These are phyloP conservation scores for Pythium biforme DNA, from an alignment of 352 stramenopile genomes.

Conservation along the genomic window DNA sequence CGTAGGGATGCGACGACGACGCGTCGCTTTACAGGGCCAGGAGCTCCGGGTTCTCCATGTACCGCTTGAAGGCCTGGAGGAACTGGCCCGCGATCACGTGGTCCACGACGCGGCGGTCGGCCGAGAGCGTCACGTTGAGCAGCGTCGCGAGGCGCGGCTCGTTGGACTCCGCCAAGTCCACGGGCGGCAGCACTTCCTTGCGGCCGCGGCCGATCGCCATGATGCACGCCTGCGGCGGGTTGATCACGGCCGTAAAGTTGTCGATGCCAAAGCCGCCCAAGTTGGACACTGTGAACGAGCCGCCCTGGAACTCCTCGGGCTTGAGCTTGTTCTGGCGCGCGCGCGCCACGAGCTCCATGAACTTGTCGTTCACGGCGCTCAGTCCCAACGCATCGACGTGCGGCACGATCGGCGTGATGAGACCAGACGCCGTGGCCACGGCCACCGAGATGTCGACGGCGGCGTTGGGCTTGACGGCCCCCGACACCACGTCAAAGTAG, in stretches of 20 bases:
- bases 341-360: slow-evolving; percentile 96
- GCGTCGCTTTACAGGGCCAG: slow-evolving; percentile 52
- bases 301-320: slow-evolving; percentile 99
- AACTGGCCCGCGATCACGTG: slow-evolving; percentile 96
- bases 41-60: slow-evolving; percentile 96
- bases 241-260: slow-evolving; percentile 98
- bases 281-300: slow-evolving; percentile 99
- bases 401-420: slow-evolving; percentile 99
- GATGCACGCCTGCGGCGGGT: slow-evolving; percentile 98
- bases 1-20: too few species aligned
- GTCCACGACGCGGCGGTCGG: slow-evolving; percentile 97
- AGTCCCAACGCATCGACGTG: slow-evolving; percentile 94
- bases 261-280: slow-evolving; percentile 98
- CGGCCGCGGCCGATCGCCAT: slow-evolving; percentile 95
- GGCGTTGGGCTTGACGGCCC: slow-evolving; percentile 79
- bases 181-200: slow-evolving; percentile 78
- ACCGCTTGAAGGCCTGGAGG: slow-evolving; percentile 94
- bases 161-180: slow-evolving; percentile 38
- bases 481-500: slow-evolving; percentile 61
- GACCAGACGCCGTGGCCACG: slow-evolving; percentile 95
- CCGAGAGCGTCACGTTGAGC: slow-evolving; percentile 96
- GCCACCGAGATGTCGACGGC: slow-evolving; percentile 97
- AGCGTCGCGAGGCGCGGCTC: slow-evolving; percentile 89
- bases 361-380: slow-evolving; percentile 92
- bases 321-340: slow-evolving; percentile 96